Conservation (phyloP, 768 basidiomycete genomes). For the Cyathus striatus region DNA sequence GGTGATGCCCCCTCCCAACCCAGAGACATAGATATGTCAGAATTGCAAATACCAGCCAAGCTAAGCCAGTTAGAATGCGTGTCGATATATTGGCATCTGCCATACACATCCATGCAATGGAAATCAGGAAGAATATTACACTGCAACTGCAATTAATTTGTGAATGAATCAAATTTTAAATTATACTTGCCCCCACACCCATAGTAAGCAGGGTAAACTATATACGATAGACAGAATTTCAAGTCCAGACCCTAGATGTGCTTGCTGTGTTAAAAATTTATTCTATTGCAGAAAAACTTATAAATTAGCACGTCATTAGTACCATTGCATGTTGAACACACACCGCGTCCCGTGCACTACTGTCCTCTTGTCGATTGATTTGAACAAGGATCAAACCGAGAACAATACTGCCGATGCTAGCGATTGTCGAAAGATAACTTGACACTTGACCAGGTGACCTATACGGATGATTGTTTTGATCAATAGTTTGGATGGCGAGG, state of each 20-base stretch:
- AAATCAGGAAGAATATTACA: conserved; percentile 11
- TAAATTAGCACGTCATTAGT: too few species aligned
- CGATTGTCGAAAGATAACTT: conserved; percentile 44
- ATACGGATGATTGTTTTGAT: conserved; percentile 13
- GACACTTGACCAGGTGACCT: conserved; percentile 41
- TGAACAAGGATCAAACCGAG: conserved; percentile 41
- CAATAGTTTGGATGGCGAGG: conserved; percentile 46
- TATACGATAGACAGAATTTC: conserved; percentile 21
- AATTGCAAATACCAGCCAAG: conserved; percentile 18
- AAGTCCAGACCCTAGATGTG: conserved; percentile 22
- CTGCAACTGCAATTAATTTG: conserved; percentile 6
- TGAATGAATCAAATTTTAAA: background rate
- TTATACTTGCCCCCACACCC: conserved; percentile 21
- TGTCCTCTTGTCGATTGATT: conserved; percentile 32
- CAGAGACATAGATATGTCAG: conserved; percentile 43
- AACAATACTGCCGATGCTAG: conserved; percentile 44
- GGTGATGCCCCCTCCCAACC: conserved; percentile 36
- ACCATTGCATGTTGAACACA: conserved; percentile 10
- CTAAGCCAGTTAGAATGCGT: conserved; percentile 12
- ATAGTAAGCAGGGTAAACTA: conserved; percentile 19
- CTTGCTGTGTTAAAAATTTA: conserved; percentile 26
- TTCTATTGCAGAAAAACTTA: conserved; percentile 25
- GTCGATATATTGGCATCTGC: conserved; percentile 7
- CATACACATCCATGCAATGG: conserved; percentile 14
- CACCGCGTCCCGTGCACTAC: conserved; percentile 33